Evolutionary conservation across 1,284 basidiomycete genomes (phyloP).

Genomic region (Sporisorium graminicola): DNA sequence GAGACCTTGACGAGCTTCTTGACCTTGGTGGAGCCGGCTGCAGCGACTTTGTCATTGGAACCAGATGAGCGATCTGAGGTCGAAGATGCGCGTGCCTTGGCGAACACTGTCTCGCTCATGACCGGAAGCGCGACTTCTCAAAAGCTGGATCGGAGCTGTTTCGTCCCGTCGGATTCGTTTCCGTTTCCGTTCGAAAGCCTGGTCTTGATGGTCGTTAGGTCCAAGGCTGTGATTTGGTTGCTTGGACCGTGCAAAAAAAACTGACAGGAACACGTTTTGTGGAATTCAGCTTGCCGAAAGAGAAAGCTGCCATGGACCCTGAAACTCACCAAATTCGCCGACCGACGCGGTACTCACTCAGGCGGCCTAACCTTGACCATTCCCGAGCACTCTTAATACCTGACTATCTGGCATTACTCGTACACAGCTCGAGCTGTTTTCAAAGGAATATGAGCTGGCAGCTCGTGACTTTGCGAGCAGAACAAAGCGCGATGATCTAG

Average conservation of each 20-base stretch:
- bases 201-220: background rate
- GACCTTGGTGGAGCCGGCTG: background rate
- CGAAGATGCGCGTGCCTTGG: constrained; percentile 2
- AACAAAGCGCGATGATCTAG: background rate
- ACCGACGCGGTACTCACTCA: constrained; percentile 3
- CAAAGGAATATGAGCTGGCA: too few species aligned
- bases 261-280: background rate
- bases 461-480: too few species aligned
- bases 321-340: background rate
- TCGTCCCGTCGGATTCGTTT: background rate
- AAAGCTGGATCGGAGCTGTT: background rate
- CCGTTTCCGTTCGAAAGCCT: background rate
- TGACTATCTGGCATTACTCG: too few species aligned
- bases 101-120: constrained; percentile 10
- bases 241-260: background rate
- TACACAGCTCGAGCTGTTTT: too few species aligned
- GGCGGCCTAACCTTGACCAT: too few species aligned
- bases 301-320: background rate
- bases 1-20: constrained; percentile 69
- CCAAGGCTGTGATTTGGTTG: background rate
- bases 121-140: background rate
- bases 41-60: background rate
- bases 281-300: background rate
- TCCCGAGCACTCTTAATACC: too few species aligned
- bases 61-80: background rate